Base-by-base conservation (phyloP, 202 grass and related monocot genomes). In the Schoenoplectus triqueter region DNA sequence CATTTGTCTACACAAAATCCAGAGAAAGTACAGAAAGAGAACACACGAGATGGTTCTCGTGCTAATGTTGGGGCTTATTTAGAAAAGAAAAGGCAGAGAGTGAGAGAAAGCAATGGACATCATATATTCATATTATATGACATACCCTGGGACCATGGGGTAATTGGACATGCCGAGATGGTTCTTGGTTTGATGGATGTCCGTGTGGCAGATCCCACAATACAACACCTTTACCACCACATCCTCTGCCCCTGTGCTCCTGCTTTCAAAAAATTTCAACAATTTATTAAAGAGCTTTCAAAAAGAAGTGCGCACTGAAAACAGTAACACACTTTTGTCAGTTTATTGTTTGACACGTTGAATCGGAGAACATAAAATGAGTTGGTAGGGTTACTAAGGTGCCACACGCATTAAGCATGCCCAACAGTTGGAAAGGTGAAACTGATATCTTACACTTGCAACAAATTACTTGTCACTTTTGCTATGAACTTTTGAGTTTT, bases 101-200 rank as follows among this genome's bases (percentile, higher is more conserved):
- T 31, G 31, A 31, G 31, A 31, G 31, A 31, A 31, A 31, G 31
- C 31, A 31, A 31, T 31, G 31, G 31, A 31, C 31, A 31, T 31
- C 31, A 31, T 31, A 31, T 31, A 31, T 31, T 14, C 14, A 57
- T 13, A 84, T 20, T 31, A 31, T 31, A 31, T 31, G 31, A 61
- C 76, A 66, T 88, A 98, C 95, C 95, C 95, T 46, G 95, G 95
- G 11, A 98, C 95, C 95, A 98, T 98, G 51, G 92, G 92, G 47
- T 98, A 98, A 22, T 98, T 98, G 0, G 95, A 98, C 69, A 91
- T 92, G 19, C 95, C 93, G 5, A 98, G 90, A 4, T 98, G 85
- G 82, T 98, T 98, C 91, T 92, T 95, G 84, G 87, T 63, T 87
- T 98, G 95, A 88, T 98, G 95, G 81, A 98, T 78, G 56, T 98